phyloP scores from a whole-genome alignment of 768 basidiomycete genomes.

The Hemileccinum rubropunctum region DNA sequence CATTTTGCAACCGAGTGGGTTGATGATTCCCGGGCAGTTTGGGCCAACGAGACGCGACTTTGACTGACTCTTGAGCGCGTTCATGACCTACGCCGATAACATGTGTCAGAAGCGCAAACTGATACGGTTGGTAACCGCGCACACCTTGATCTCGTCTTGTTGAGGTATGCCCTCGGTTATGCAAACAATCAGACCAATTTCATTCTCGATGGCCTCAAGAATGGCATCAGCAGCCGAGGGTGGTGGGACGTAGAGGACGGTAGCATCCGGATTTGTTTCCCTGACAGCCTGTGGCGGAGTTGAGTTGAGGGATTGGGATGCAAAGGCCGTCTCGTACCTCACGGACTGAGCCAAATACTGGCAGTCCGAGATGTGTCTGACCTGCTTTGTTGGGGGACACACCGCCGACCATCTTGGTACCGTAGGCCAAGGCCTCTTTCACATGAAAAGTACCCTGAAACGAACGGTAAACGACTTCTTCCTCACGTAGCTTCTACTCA shows the following conservation, averaged over 20 bases:
- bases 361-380: conserved; percentile 90
- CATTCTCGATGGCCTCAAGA: conserved; percentile 97
- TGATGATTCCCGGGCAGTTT: conserved; percentile 98
- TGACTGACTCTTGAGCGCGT: conserved; percentile 91
- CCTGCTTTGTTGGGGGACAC: conserved; percentile 97
- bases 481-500: conserved; percentile 32
- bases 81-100: conserved; percentile 62
- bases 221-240: conserved; percentile 95
- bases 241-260: conserved; percentile 98
- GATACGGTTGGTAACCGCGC: conserved; percentile 18
- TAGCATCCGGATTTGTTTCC: conserved; percentile 86
- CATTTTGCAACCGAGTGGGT: conserved; percentile 98
- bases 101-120: conserved; percentile 1
- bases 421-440: conserved; percentile 89
- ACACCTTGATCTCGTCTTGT: conserved; percentile 88
- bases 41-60: conserved; percentile 96
- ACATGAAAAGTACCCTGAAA: conserved; percentile 93
- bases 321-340: conserved; percentile 55
- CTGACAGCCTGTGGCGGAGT: conserved; percentile 66
- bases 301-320: background rate
- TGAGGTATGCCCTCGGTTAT: conserved; percentile 99
- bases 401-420: conserved; percentile 97
- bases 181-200: conserved; percentile 96
- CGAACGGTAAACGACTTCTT: conserved; percentile 4
- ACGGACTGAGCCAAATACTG: conserved; percentile 87